Evolutionary conservation across 495 filamentous ascomycete species (phyloP).

Genomic region (Amphirosellinia nigrospora): DNA sequence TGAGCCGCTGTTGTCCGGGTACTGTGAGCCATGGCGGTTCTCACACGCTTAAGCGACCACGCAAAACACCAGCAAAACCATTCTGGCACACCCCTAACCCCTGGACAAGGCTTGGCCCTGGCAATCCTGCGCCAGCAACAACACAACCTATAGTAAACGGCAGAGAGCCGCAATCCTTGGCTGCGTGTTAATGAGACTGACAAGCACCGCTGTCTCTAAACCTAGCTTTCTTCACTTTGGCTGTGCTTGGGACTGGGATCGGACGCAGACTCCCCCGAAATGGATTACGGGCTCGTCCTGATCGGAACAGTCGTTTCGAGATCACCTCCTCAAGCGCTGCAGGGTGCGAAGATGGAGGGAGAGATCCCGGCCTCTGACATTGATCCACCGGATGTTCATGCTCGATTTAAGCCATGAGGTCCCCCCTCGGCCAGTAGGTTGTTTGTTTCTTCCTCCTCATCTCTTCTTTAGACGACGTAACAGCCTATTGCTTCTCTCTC

Average conservation of each 20-base stretch:
- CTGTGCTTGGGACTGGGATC: constrained; percentile 13
- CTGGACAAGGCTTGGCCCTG: constrained; percentile 35
- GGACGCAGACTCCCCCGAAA: constrained; percentile 22
- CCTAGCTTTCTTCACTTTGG: constrained; percentile 4
- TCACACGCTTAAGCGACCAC: constrained; percentile 34
- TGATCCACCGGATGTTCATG: constrained; percentile 49
- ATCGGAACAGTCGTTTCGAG: constrained; percentile 57
- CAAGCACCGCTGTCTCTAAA: constrained; percentile 26
- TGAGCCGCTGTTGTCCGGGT: constrained; percentile 2
- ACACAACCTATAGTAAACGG: background rate
- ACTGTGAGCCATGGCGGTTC: constrained; percentile 4
- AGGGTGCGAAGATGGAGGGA: constrained; percentile 37
- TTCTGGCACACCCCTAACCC: constrained; percentile 52
- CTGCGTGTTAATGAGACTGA: constrained; percentile 26
- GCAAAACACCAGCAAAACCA: constrained; percentile 56
- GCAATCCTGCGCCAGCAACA: background rate
- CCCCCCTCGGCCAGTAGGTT: constrained; percentile 35
- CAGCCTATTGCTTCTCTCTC: constrained; percentile 40
- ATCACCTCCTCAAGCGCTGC: constrained; percentile 42
- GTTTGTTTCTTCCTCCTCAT: constrained; percentile 46
- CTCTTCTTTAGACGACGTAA: constrained; percentile 41
- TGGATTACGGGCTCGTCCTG: constrained; percentile 28
- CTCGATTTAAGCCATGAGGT: constrained; percentile 57
- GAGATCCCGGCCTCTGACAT: constrained; percentile 32
- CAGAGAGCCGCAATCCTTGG: constrained; percentile 21